Conservation (phyloP, 805 yeast genomes). For the Candida glaebosa region DNA sequence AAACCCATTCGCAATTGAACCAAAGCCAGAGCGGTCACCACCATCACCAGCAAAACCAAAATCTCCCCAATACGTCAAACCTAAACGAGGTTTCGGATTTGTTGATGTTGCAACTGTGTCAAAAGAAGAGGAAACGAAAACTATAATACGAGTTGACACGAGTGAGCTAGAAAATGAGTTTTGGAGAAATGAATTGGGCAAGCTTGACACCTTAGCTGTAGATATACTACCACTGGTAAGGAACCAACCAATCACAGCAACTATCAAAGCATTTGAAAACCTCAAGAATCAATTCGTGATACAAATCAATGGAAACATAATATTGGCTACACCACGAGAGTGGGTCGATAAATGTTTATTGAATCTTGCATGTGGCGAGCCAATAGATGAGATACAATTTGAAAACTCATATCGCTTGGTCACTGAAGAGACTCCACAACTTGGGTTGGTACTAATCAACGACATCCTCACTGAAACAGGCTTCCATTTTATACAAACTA, state of each 20-base stretch:
- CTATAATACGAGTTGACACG: not conserved
- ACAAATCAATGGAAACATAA: slow-evolving; percentile 7
- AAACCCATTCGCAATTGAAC: not conserved
- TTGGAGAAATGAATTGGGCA: slow-evolving; percentile 12
- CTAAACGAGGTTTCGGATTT: slow-evolving; percentile 28
- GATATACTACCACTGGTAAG: slow-evolving; percentile 13
- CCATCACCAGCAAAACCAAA: not conserved
- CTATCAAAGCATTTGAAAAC: slow-evolving; percentile 5
- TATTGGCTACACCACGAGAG: slow-evolving; percentile 12
- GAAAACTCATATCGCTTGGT: not conserved
- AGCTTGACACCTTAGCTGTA: slow-evolving; percentile 11
- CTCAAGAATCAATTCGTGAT: slow-evolving; percentile 8
- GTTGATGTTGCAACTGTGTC: slow-evolving; percentile 15
- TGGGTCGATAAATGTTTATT: slow-evolving; percentile 15
- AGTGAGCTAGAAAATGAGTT: slow-evolving; percentile 7
- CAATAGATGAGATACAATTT: not conserved
- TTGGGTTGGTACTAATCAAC: slow-evolving; percentile 15
- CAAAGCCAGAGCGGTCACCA: not conserved
- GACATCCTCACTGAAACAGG: slow-evolving; percentile 29
- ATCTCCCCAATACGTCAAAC: slow-evolving; percentile 13
- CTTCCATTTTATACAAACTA: slow-evolving; percentile 20
- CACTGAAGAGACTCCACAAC: slow-evolving; percentile 5
- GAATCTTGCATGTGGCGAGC: slow-evolving; percentile 4
- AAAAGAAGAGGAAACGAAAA: slow-evolving; percentile 6
- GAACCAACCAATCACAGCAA: not conserved